These are phyloP conservation scores for Alternaria atra DNA, from an alignment of 2,329 filamentous ascomycete genomes.

Conservation along the genomic window DNA sequence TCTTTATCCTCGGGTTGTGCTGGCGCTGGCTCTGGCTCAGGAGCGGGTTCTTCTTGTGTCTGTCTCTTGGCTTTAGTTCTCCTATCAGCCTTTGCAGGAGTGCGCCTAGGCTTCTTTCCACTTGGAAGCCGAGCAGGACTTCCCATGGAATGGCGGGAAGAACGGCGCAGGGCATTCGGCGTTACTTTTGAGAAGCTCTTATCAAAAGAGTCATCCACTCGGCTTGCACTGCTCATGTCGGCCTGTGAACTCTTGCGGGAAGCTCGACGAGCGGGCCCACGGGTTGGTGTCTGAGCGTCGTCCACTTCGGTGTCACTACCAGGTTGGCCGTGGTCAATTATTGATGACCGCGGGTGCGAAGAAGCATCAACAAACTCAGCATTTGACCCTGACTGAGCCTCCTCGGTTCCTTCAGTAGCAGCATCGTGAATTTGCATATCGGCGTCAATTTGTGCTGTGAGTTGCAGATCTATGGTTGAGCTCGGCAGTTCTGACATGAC, in stretches of 20 bases:
- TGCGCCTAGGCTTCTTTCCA: conserved; percentile 37
- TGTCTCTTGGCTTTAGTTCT: conserved; percentile 19
- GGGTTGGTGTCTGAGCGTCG: conserved; percentile 25
- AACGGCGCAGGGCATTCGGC: conserved; percentile 37
- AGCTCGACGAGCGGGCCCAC: neutral
- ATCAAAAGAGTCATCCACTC: conserved; percentile 51
- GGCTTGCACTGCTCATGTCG: conserved; percentile 38
- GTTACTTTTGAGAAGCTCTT: conserved; percentile 28
- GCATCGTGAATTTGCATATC: conserved; percentile 40
- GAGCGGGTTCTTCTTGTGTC: neutral
- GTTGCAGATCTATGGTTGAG: conserved; percentile 43
- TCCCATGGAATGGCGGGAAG: conserved; percentile 35
- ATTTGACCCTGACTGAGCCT: conserved; percentile 28
- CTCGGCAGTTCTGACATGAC: conserved; percentile 40
- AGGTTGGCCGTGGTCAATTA: conserved; percentile 8
- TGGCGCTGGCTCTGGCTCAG: neutral
- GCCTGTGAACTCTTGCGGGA: conserved; percentile 15
- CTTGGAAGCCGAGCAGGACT: conserved; percentile 29
- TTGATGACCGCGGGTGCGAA: conserved; percentile 23
- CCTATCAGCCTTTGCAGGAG: conserved; percentile 15
- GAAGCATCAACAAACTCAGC: conserved; percentile 35
- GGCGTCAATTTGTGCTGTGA: conserved; percentile 48
- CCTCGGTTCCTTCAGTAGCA: conserved; percentile 10
- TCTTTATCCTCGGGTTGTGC: conserved; percentile 39
- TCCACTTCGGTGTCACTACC: conserved; percentile 34